A percentile compares a stretch with the other conserved stretches of the same genome.
These are phyloP conservation scores for Tympanopsis confertula DNA, from an alignment of 2,329 filamentous ascomycete genomes.

Conservation along the genomic window DNA sequence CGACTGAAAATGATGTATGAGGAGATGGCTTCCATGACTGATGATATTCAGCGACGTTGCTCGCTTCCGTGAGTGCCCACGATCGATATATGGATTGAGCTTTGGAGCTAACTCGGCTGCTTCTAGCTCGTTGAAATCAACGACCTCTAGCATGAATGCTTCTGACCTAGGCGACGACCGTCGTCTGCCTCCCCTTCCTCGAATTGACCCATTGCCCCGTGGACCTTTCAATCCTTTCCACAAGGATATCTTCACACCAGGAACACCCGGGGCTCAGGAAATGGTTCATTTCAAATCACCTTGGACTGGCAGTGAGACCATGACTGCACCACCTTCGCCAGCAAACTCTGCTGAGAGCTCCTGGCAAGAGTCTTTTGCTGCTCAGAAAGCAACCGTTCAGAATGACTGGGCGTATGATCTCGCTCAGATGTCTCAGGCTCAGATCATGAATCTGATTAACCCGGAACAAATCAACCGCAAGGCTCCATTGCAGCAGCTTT, in stretches of 20 bases:
- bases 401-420: slow-evolving; percentile 20
- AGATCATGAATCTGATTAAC: slow-evolving; percentile 19
- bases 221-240: slow-evolving; percentile 22
- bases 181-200: slow-evolving; percentile 21
- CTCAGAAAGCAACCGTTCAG: slow-evolving; percentile 15
- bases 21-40: slow-evolving; percentile 15
- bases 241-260: slow-evolving; percentile 14
- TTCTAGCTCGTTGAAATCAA: too few relatives aligned
- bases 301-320: slow-evolving; percentile 15
- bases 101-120: slow-evolving; percentile 4
- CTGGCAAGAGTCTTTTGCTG: slow-evolving; percentile 17
- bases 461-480: slow-evolving; percentile 23
- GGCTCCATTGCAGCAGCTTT: slow-evolving; percentile 22
- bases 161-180: slow-evolving; percentile 18
- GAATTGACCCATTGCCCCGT: slow-evolving; percentile 19
- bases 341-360: slow-evolving; percentile 22
- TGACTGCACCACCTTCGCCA: slow-evolving; percentile 19
- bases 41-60: slow-evolving; percentile 15
- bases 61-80: slow-evolving; percentile 19
- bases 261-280: slow-evolving; percentile 18
- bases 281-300: slow-evolving; percentile 17
- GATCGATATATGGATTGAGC: not conserved
- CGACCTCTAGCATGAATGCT: too few relatives aligned
- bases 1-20: slow-evolving; percentile 16
- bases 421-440: slow-evolving; percentile 12